Evolutionary conservation across 331 rosid species (phyloP).

Genomic region (Acacia concinna): DNA sequence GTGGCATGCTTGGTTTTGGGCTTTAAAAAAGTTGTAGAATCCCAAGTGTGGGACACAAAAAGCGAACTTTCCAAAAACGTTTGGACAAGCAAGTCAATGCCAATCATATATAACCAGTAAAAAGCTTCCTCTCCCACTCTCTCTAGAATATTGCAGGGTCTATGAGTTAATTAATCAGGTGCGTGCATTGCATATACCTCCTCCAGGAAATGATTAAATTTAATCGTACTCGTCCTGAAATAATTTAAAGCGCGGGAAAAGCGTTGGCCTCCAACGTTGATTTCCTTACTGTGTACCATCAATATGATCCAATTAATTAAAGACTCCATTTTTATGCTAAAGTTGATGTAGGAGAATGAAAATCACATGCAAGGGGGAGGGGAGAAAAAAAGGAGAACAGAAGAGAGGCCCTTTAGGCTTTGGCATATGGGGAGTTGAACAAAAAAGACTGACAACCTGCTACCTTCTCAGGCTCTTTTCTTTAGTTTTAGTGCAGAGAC

Average conservation of each 20-base stretch:
- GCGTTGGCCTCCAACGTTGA: neutral
- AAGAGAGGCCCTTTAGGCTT: conserved; percentile 13
- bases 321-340: neutral
- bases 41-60: conserved; percentile 48
- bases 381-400: neutral
- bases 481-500: conserved; percentile 7
- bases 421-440: conserved; percentile 16
- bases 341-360: conserved; percentile 22
- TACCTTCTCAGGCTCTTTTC: conserved; percentile 31
- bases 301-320: neutral
- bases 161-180: neutral
- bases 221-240: neutral
- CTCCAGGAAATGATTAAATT: neutral
- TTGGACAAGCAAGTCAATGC: conserved; percentile 79
- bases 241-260: neutral
- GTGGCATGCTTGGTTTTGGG: conserved; percentile 29
- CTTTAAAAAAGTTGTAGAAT: conserved; percentile 45
- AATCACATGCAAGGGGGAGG: conserved; percentile 7
- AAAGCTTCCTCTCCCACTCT: conserved; percentile 40
- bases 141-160: conserved; percentile 21
- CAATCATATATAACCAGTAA: conserved; percentile 67
- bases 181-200: neutral
- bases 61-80: conserved; percentile 68
- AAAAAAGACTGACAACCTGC: conserved; percentile 25
- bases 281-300: neutral